These are phyloP conservation scores for Quercus alba DNA, from an alignment of 306 rosid species.

Conservation along the genomic window DNA sequence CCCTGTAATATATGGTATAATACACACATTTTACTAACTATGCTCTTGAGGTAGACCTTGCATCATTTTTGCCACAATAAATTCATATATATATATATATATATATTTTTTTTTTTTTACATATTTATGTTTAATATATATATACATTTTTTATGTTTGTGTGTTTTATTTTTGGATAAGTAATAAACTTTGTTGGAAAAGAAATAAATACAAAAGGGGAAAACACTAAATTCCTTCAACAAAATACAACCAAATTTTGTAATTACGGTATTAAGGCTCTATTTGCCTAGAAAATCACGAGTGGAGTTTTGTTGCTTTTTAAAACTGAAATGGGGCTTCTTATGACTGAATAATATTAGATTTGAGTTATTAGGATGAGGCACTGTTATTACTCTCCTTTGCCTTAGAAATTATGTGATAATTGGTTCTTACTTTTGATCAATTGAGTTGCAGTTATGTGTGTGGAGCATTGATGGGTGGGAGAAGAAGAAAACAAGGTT, in stretches of 20 bases:
- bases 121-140: too few relatives aligned
- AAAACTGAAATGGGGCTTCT: not conserved
- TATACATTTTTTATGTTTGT: not conserved
- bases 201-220: not conserved
- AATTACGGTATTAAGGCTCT: not conserved
- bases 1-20: too few relatives aligned
- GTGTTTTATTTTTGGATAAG: not conserved
- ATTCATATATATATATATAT: not conserved
- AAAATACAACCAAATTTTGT: not conserved
- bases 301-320: not conserved
- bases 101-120: too few relatives aligned
- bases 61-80: not conserved
- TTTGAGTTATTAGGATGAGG: not conserved
- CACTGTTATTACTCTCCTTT: not conserved
- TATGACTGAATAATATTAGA: not conserved
- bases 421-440: not conserved
- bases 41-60: not conserved
- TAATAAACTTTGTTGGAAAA: not conserved
- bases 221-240: not conserved
- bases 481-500: slow-evolving; percentile 45
- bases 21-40: too few relatives aligned
- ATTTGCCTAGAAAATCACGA: not conserved
- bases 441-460: slow-evolving; percentile 29
- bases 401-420: not conserved
- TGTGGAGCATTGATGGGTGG: slow-evolving; percentile 50